Conservation (phyloP, 1,284 basidiomycete species). For the Thelephora terrestris region DNA sequence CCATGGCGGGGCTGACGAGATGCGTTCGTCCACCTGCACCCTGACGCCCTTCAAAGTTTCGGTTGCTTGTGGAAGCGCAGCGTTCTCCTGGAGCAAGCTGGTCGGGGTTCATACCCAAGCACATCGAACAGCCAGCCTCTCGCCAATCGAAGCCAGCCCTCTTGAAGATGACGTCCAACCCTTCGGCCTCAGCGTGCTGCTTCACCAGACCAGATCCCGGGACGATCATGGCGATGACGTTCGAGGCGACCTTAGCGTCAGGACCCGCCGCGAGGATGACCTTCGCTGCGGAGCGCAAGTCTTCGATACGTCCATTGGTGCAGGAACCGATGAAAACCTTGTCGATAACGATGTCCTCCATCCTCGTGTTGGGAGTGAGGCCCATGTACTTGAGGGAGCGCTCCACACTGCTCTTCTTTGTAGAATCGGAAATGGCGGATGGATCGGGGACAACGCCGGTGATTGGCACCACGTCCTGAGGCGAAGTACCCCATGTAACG, state of each 20-base stretch:
- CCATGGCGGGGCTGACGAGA: constrained; percentile 92
- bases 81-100: constrained; percentile 85
- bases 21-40: constrained; percentile 91
- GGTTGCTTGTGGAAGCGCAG: constrained; percentile 93
- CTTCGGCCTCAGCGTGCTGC: constrained; percentile 91
- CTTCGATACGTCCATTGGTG: constrained; percentile 95
- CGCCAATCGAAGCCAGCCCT: constrained; percentile 97
- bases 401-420: constrained; percentile 65
- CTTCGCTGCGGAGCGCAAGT: constrained; percentile 82
- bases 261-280: constrained; percentile 72
- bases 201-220: constrained; percentile 94
- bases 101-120: constrained; percentile 96
- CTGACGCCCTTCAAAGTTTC: constrained; percentile 93
- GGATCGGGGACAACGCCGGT: constrained; percentile 83
- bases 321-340: constrained; percentile 97
- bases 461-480: constrained; percentile 87
- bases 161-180: constrained; percentile 84
- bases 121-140: constrained; percentile 98
- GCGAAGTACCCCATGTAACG: constrained; percentile 94
- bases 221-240: constrained; percentile 89
- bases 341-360: constrained; percentile 82
- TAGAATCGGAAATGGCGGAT: constrained; percentile 49
- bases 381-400: constrained; percentile 92
- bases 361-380: constrained; percentile 69
- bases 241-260: constrained; percentile 69